Evolutionary conservation across 2,329 filamentous ascomycete genomes (phyloP), one percentile per base, ranked within the genome.

Genomic region (Lachnellula occidentalis): DNA sequence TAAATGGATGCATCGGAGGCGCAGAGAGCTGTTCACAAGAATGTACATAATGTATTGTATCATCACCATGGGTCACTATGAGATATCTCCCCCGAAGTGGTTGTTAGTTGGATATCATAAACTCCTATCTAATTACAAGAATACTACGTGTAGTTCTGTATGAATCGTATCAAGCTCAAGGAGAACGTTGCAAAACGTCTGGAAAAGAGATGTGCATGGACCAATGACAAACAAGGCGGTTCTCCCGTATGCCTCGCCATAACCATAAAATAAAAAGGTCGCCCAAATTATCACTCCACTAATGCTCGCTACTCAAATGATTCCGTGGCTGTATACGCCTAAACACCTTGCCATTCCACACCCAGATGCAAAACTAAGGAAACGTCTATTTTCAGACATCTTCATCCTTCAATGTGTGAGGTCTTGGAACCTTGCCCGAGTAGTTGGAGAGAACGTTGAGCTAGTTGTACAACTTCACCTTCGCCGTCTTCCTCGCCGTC

Each of bases 401-500:
- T 45, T 76, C 61, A 94, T 41, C 88, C 88, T 71, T 95, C 90
- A 60, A 94, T 90, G 61, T 95, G 85, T 47, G 86, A 78, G 55
- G 75, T 81, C 73, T 92, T 92, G 34, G 87, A 84, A 66, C 79
- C 84, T 70, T 90, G 87, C 49, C 88, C 89, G 34, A 96, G 75
- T 3, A 96, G 79, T 72, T 96, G 92, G 41, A 96, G 78, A 70
- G 91, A 97, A 64, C 91, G 83, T 67, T 92, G 88, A 22, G 94
- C 92, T 63, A 99, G 81, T 62, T 86, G 91, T 60, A 96, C 89
- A 45, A 96, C 92, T 71, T 97, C 92, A 54, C 87, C 89, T 70
- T 96, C 92, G 45, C 94, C 92, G 56, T 95, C 91, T 64, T 95
- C 91, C 47, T 87, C 89, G 59, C 86, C 86, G 63, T 92, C 90